phyloP scores from a whole-genome alignment of 768 basidiomycete species.

The Exsudoporus frostii region DNA sequence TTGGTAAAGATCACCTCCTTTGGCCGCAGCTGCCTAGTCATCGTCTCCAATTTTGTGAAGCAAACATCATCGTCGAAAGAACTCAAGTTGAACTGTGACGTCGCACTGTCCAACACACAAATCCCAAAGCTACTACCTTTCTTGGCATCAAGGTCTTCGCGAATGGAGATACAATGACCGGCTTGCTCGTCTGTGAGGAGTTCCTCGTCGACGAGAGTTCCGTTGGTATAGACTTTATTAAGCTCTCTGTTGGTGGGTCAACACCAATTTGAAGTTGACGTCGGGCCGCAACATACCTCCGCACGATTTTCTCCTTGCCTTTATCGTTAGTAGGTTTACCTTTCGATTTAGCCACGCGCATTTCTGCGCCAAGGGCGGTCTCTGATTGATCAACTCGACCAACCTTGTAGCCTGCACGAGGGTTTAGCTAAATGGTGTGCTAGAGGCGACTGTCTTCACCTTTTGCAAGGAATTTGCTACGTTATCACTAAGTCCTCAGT shows the following conservation, averaged over 20 bases:
- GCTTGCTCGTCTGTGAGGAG: conserved; percentile 91
- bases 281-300: conserved; percentile 46
- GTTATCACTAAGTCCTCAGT: conserved; percentile 1
- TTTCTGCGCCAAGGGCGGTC: conserved; percentile 95
- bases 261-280: neutral
- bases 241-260: conserved; percentile 57
- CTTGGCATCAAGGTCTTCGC: conserved; percentile 44
- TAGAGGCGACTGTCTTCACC: conserved; percentile 5
- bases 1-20: conserved; percentile 92
- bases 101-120: conserved; percentile 90
- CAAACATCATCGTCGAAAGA: conserved; percentile 90
- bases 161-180: conserved; percentile 90
- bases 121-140: conserved; percentile 71
- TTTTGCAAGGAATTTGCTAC: conserved; percentile 79
- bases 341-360: conserved; percentile 75
- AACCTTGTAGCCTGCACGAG: conserved; percentile 74
- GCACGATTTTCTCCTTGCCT: conserved; percentile 82
- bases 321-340: conserved; percentile 47
- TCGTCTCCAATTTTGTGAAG: conserved; percentile 88
- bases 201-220: conserved; percentile 89
- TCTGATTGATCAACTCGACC: conserved; percentile 97
- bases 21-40: conserved; percentile 85
- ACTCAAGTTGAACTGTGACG: conserved; percentile 91
- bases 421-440: neutral
- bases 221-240: conserved; percentile 94